phyloP scores from a whole-genome alignment of 192 early-diverging fungal genomes.

The Backusella liffmaniae region DNA sequence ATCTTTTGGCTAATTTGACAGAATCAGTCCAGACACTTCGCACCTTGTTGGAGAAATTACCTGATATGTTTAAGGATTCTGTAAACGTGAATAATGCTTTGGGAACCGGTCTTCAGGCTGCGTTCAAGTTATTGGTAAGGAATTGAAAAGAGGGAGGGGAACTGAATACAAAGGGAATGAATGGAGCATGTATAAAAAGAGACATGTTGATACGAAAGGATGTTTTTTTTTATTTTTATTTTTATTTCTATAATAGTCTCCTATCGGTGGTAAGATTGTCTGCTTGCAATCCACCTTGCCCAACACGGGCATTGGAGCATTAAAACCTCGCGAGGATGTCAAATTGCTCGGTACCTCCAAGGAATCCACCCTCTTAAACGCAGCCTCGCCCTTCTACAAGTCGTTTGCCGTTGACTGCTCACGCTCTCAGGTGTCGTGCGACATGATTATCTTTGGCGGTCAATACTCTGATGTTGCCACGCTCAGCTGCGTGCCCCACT shows the following conservation, averaged over 20 bases:
- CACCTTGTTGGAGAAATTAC: slow-evolving; percentile 67
- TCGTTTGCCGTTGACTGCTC: slow-evolving; percentile 89
- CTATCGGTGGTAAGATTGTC: slow-evolving; percentile 90
- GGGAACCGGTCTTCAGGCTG: slow-evolving; percentile 81
- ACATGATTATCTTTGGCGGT: slow-evolving; percentile 83
- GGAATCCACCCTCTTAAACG: slow-evolving; percentile 81
- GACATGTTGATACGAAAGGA: not conserved
- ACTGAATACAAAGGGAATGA: not conserved
- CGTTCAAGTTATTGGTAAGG: slow-evolving; percentile 72
- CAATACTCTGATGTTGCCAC: slow-evolving; percentile 90
- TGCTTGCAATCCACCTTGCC: slow-evolving; percentile 81
- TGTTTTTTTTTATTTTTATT: slow-evolving; percentile 13
- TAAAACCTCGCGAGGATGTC: slow-evolving; percentile 84
- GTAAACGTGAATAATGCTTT: slow-evolving; percentile 76
- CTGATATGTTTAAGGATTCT: slow-evolving; percentile 85
- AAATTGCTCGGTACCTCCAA: slow-evolving; percentile 89
- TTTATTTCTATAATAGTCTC: too few species aligned
- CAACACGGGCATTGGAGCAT: slow-evolving; percentile 72
- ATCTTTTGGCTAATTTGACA: slow-evolving; percentile 84
- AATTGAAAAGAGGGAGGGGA: not conserved
- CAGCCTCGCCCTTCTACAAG: slow-evolving; percentile 91
- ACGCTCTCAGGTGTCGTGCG: slow-evolving; percentile 82
- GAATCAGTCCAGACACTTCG: slow-evolving; percentile 80
- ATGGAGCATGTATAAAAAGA: not conserved
- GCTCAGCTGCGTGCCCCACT: slow-evolving; percentile 76